Base-by-base conservation (phyloP, 78 protist genomes). In the Dictyostelium capitatum region DNA sequence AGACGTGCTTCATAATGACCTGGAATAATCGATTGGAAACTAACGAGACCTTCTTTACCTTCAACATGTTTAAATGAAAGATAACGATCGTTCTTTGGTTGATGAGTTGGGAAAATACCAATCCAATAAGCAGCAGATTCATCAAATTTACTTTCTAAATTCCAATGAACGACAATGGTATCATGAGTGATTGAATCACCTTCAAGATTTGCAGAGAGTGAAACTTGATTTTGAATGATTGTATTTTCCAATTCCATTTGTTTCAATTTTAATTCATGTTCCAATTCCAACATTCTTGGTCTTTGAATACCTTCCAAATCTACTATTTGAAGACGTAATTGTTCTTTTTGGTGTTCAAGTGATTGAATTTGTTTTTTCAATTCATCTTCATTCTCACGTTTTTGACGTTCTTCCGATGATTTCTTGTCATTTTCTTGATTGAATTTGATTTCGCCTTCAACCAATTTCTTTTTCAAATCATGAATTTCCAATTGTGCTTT, bases 51-150 rank as follows among this genome's bases (percentile, higher is more conserved):
- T 4, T 37, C 59, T 15, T n/a, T 32, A 77, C 93, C 69, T 2
- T 43, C 37, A 23, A 87, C 48, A 11, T 28, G 53, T 51, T 77
- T 87, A 79, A 75, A 87, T 12, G 81, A 37, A 11, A 77, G 69
- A 51, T 87, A 87, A 46, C 93, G 67, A 17, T 87, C 93, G 11
- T 87, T 37, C 79, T 87, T 87, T 87, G 93, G 93, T 77, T 87
- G 93, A 47, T 87, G 93, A 37, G 93, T 87, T 74, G 93, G 93
- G 30, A 59, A 87, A 82, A 87, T 79, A 65, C 93, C 93, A 65
- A 87, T 77, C 93, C 93, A 87, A 56, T 79, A 79, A 5, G 30
- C 51, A 51, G 65, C 28, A 48, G 43, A 56, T 51, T 51, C 59
- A 17, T 47, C 82, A 72, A n/a, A 87, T 77, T 59, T 74, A 82